Percentiles rank a stretch among this genome's conserved stretches.
These are phyloP conservation scores for Fomitopsis pinicola DNA, from an alignment of 1,284 basidiomycete species.

Conservation along the genomic window DNA sequence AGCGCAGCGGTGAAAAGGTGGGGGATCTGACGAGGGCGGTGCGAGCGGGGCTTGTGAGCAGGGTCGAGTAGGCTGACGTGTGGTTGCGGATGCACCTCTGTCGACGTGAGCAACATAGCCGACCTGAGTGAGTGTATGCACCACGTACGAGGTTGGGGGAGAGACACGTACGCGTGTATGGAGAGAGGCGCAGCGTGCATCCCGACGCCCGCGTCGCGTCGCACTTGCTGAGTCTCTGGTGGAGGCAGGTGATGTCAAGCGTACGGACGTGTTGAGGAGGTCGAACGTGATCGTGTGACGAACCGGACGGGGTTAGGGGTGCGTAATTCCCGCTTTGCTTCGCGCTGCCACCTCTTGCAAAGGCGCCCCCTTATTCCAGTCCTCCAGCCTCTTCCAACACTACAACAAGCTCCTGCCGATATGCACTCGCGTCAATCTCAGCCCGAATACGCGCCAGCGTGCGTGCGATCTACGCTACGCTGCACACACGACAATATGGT, in stretches of 20 bases:
- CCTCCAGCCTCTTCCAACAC: too few species aligned
- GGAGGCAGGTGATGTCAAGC: slow-evolving; percentile 43
- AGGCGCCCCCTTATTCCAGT: too few species aligned
- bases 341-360: too few species aligned
- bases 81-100: slow-evolving; percentile 40
- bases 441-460: too few species aligned
- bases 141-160: background rate
- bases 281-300: slow-evolving; percentile 53
- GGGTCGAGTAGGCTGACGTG: slow-evolving; percentile 42
- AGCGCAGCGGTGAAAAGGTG: slow-evolving; percentile 39
- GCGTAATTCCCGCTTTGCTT: too few species aligned
- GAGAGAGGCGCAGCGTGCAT: slow-evolving; percentile 49
- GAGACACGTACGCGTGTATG: slow-evolving; percentile 41
- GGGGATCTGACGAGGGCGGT: slow-evolving; percentile 52
- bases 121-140: slow-evolving; percentile 33
- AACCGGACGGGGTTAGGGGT: slow-evolving; percentile 34
- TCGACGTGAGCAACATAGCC: slow-evolving; percentile 67
- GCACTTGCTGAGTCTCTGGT: slow-evolving; percentile 58
- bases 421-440: too few species aligned
- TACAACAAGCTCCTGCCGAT: too few species aligned
- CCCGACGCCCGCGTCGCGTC: slow-evolving; percentile 54
- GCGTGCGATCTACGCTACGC: too few species aligned
- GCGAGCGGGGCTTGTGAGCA: slow-evolving; percentile 51
- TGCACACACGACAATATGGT: too few species aligned
- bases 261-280: slow-evolving; percentile 49